Evolutionary conservation across 345 rosid genomes (phyloP).

Genomic region (Erysimum cheiranthoides): DNA sequence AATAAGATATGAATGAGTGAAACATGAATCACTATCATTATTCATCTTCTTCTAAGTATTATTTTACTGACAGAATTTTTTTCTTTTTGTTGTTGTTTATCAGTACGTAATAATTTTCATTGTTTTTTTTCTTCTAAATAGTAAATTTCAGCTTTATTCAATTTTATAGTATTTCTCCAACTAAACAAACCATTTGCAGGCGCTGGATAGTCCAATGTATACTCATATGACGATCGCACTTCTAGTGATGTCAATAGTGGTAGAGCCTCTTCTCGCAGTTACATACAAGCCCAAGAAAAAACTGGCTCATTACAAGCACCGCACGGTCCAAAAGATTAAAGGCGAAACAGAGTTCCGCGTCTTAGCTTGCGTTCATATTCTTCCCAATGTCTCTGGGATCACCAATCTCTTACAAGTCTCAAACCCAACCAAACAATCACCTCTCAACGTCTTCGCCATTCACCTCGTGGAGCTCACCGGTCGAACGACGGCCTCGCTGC

Average conservation of each 20-base stretch:
- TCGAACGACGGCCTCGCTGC: conserved; percentile 63
- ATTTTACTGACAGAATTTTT: not conserved
- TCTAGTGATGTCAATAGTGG: conserved; percentile 51
- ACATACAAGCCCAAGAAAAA: conserved; percentile 51
- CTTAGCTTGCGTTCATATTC: conserved; percentile 58
- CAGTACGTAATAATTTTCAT: not conserved
- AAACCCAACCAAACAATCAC: conserved; percentile 59
- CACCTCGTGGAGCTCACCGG: conserved; percentile 70
- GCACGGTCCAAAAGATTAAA: conserved; percentile 55
- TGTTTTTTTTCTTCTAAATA: not conserved
- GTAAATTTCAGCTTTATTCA: not conserved
- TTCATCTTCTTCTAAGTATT: not conserved
- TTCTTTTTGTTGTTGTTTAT: too few relatives aligned
- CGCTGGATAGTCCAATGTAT: conserved; percentile 48
- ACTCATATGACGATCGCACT: conserved; percentile 50
- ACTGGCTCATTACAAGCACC: conserved; percentile 37
- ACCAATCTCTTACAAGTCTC: conserved; percentile 61
- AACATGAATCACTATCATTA: not conserved
- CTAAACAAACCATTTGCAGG: conserved; percentile 36
- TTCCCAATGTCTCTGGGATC: conserved; percentile 50
- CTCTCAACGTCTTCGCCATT: conserved; percentile 56
- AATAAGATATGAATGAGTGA: not conserved
- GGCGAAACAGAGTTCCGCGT: conserved; percentile 55
- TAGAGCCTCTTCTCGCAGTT: conserved; percentile 46
- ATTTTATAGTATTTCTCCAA: not conserved